Evolutionary conservation across 2,329 filamentous ascomycete genomes (phyloP).

Genomic region (Alternaria sp.): DNA sequence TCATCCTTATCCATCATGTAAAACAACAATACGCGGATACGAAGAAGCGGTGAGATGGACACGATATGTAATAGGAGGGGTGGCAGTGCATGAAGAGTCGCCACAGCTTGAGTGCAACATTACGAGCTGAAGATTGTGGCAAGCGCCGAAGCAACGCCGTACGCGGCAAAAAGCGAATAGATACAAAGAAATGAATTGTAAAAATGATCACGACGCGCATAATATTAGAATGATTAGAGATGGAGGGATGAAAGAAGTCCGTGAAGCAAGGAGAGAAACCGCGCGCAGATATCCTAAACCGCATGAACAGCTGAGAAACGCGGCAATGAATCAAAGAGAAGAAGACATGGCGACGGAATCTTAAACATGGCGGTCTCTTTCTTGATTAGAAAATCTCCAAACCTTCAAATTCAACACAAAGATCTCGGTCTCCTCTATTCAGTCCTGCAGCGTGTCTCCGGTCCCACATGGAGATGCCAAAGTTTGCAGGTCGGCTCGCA

Average conservation of each 20-base stretch:
- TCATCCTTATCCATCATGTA: slow-evolving; percentile 19
- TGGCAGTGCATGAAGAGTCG: slow-evolving; percentile 1
- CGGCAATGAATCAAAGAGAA: neutral
- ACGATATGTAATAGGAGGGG: neutral
- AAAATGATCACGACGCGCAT: neutral
- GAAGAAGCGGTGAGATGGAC: neutral
- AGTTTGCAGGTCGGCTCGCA: slow-evolving; percentile 63
- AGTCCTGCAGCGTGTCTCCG: slow-evolving; percentile 38
- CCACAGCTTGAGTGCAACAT: neutral
- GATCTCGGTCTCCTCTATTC: slow-evolving; percentile 41
- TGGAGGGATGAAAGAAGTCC: neutral
- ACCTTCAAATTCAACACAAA: slow-evolving; percentile 54
- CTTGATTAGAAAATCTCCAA: slow-evolving; percentile 50
- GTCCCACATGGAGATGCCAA: slow-evolving; percentile 51
- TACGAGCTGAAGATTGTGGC: slow-evolving; percentile 3
- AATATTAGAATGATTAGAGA: neutral
- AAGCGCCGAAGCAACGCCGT: slow-evolving; percentile 1
- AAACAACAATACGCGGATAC: slow-evolving; percentile 15
- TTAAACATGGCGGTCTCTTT: neutral
- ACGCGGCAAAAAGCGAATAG: slow-evolving; percentile 10
- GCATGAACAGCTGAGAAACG: neutral
- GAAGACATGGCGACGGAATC: neutral
- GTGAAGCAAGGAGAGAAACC: neutral
- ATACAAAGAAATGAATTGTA: slow-evolving; percentile 8
- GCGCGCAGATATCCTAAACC: neutral